Base-by-base conservation (phyloP, 352 stramenopile species). In the Blastocystis sp. region DNA sequence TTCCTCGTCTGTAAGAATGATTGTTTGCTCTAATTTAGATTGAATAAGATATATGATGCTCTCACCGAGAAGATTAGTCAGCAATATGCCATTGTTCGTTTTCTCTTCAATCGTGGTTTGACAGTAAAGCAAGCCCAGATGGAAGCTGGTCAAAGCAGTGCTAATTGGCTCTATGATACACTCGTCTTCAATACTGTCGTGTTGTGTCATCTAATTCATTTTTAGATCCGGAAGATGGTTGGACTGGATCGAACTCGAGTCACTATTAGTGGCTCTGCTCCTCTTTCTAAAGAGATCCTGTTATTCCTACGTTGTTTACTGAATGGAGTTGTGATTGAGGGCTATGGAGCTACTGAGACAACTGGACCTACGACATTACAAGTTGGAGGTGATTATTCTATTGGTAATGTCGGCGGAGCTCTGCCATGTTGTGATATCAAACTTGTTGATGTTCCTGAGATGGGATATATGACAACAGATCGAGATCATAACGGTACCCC, bases 321-420 rank as follows among this genome's bases (percentile, higher is more conserved):
- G 37, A 93, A 92, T 71, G 92, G 93, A 19, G 91, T 92, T 0
- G 92, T 98, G 3, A 89, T 96, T 0, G 94, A 98, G 89, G 95
- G 94, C 56, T 98, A 98, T 88, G 96, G 96, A 9, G 92, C 97
- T 88, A 98, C 95, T 0, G 95, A 98, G 90, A 96, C 93, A 35
- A 89, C 93, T 29, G 94, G 93, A 0, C 92, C 90, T 16, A 89
- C 93, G 0, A 94, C 92, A 5, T 87, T 97, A 21, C 91, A 91
- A 54, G 87, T 91, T 66, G 88, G 88, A 0, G 89, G 91, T 63
- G 93, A 95, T 88, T 91, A 92, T 32, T 93, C 91, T 42, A 92
- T 92, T 5, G 93, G 94, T 5, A 95, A 98, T 90, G 95, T 98
- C 0, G 96, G 96, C 57, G 90, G 92, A 46, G 94, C 95, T 5